Evolutionary conservation across 202 grass and related monocot species (phyloP).

Genomic region (Sporobolus alterniflorus): DNA sequence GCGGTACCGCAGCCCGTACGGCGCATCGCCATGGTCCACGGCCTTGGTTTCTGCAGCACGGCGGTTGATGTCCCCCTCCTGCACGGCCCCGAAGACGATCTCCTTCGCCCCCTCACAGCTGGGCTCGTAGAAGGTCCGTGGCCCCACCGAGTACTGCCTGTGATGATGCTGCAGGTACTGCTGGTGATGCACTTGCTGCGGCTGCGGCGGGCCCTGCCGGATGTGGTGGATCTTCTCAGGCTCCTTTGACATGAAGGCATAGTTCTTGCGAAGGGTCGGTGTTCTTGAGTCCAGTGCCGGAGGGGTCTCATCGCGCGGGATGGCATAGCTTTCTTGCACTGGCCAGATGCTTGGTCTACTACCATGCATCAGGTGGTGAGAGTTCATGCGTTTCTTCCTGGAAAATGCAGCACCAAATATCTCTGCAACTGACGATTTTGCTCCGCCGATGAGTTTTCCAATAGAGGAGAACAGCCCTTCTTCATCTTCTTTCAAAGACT

Average conservation of each 20-base stretch:
- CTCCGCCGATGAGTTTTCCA: constrained; percentile 56
- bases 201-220: constrained; percentile 41
- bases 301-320: constrained; percentile 64
- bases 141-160: constrained; percentile 66
- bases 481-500: constrained; percentile 66
- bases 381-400: constrained; percentile 51
- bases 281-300: constrained; percentile 52
- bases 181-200: constrained; percentile 58
- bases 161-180: constrained; percentile 83
- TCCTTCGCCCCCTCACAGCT: constrained; percentile 75
- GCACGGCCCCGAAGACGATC: constrained; percentile 90
- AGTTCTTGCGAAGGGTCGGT: constrained; percentile 70
- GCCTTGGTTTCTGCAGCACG: constrained; percentile 53
- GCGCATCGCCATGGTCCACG: constrained; percentile 55
- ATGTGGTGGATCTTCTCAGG: constrained; percentile 82
- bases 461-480: constrained; percentile 66
- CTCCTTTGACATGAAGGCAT: constrained; percentile 84
- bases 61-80: constrained; percentile 56
- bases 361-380: constrained; percentile 50
- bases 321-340: constrained; percentile 64
- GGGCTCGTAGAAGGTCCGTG: constrained; percentile 80
- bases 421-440: constrained; percentile 58
- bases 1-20: constrained; percentile 58
- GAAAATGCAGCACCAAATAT: constrained; percentile 52
- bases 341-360: constrained; percentile 52